Percentiles rank a stretch among this genome's conserved stretches.
Evolutionary conservation across 2,329 filamentous ascomycete species (phyloP).

Genomic region (Penicillium sp.): DNA sequence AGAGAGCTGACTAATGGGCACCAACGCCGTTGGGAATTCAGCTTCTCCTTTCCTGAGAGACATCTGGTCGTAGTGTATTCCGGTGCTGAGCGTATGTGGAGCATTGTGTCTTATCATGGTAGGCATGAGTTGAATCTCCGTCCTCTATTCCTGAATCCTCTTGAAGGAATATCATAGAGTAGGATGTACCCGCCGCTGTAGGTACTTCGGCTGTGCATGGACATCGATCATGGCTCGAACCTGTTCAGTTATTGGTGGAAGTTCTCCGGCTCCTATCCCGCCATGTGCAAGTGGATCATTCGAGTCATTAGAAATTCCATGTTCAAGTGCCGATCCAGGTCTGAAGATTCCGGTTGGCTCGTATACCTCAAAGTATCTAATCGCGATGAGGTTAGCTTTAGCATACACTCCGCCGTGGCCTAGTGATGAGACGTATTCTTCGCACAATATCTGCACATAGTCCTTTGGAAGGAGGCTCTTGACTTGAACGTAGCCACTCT

Average conservation of each 20-base stretch:
- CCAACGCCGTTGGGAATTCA: conserved; percentile 5
- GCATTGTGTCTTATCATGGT: conserved; percentile 8
- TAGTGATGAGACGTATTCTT: neutral
- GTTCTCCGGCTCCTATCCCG: neutral
- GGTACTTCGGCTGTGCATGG: neutral
- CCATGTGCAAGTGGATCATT: neutral
- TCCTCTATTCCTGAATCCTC: neutral
- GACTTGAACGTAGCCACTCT: neutral
- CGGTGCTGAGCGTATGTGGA: conserved; percentile 3
- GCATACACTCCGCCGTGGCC: too few relatives aligned
- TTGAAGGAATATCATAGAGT: neutral
- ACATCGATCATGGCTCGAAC: neutral
- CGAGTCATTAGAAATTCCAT: neutral
- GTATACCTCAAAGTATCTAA: neutral
- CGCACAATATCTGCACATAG: neutral
- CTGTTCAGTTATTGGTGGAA: neutral
- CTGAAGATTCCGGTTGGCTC: neutral
- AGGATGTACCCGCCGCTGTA: neutral
- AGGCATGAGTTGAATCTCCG: neutral
- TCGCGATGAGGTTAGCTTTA: neutral
- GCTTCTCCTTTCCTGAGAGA: conserved; percentile 5
- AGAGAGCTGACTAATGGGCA: conserved; percentile 4
- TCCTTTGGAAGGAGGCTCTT: neutral
- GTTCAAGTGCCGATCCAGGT: conserved; percentile 1
- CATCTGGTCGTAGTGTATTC: conserved; percentile 7